Evolutionary conservation across 176 grass and related monocot genomes (phyloP).

Genomic region (Saccharum spontaneum): DNA sequence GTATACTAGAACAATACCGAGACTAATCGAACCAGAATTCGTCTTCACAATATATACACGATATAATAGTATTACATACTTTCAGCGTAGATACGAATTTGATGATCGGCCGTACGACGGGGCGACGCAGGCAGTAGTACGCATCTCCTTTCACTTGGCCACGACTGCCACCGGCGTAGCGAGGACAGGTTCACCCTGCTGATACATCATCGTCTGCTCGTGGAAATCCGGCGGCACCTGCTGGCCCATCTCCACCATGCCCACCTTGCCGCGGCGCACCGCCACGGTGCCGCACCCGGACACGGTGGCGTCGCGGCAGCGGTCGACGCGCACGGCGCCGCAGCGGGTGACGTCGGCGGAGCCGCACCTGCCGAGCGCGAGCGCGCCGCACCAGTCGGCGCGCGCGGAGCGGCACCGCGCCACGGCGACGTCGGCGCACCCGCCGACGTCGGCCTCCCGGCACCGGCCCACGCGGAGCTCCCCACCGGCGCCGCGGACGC

Average conservation of each 20-base stretch:
- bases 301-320: conserved; percentile 21
- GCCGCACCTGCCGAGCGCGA: conserved; percentile 42
- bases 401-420: conserved; percentile 39
- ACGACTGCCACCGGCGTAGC: background rate
- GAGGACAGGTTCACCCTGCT: background rate
- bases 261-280: conserved; percentile 20
- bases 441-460: conserved; percentile 45
- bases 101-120: too few relatives aligned
- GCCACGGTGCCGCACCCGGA: conserved; percentile 20
- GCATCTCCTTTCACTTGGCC: background rate
- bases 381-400: conserved; percentile 58
- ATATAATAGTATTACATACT: background rate
- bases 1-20: background rate
- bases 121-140: background rate
- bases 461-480: conserved; percentile 47
- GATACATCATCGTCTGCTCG: background rate
- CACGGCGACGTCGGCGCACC: conserved; percentile 44
- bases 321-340: conserved; percentile 33
- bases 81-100: background rate
- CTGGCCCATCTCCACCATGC: background rate
- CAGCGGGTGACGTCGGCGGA: conserved; percentile 56
- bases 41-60: background rate
- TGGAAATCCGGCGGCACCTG: background rate
- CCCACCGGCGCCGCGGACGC: conserved; percentile 48
- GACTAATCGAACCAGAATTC: background rate